These are phyloP conservation scores for Chimonanthus praecox DNA, from an alignment of 164 flowering plant genomes.

Conservation along the genomic window DNA sequence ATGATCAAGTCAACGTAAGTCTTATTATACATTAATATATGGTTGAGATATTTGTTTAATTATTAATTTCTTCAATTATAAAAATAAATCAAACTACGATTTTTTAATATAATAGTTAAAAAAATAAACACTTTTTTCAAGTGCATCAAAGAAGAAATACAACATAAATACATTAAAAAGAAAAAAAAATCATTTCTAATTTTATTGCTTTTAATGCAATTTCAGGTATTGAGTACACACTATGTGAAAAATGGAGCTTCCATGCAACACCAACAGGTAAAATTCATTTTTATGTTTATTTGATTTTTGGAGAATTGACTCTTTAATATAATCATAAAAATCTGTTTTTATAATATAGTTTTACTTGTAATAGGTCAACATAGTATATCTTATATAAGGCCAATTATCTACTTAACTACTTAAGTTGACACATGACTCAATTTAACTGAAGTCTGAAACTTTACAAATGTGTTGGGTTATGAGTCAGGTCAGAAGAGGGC, in stretches of 20 bases:
- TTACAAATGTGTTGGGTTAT: no score
- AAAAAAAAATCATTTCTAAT: neutral
- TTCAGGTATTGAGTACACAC: conserved; percentile 58
- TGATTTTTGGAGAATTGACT: no score
- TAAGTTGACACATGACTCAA: no score
- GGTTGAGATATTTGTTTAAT: no score
- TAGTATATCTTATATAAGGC: no score
- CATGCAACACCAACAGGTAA: conserved; percentile 42
- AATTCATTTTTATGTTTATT: neutral
- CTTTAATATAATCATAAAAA: neutral
- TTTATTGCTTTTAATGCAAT: conserved; percentile 5
- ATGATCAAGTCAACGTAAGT: conserved; percentile 82
- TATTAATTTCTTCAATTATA: no score
- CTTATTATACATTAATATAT: no score
- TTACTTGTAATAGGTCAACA: no score
- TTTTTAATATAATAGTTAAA: neutral
- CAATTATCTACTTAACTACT: no score
- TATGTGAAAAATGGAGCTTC: conserved; percentile 67
- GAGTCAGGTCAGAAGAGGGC: no score
- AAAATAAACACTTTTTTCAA: neutral
- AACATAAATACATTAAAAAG: neutral
- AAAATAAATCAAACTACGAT: neutral
- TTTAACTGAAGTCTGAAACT: no score
- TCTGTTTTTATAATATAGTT: no score
- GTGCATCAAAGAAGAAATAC: neutral